These are phyloP conservation scores for Sporothrix variecibatus DNA, from an alignment of 2,329 filamentous ascomycete genomes.

Conservation along the genomic window DNA sequence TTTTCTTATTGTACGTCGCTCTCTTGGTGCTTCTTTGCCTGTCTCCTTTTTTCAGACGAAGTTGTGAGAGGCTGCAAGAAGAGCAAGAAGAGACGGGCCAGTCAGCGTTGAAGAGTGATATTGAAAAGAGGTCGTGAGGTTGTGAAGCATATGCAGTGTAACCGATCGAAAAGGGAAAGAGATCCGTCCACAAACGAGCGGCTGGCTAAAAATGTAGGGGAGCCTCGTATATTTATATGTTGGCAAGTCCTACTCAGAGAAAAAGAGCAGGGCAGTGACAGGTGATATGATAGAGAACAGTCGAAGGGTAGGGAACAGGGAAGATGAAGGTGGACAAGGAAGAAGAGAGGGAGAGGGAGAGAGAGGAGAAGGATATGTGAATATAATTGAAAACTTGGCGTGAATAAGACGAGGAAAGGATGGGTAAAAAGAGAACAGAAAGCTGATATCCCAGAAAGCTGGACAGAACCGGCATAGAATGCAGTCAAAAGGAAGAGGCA, in stretches of 20 bases:
- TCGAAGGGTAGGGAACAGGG: neutral
- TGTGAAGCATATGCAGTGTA: constrained; percentile 23
- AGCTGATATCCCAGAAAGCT: neutral
- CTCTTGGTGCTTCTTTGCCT: neutral
- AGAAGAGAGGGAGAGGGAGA: neutral
- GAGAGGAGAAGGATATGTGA: neutral
- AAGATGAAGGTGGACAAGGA: neutral
- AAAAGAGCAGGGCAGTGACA: neutral
- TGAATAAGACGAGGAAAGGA: neutral
- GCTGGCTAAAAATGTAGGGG: constrained; percentile 29
- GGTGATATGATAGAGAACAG: neutral
- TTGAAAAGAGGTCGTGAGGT: neutral
- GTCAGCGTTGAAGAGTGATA: neutral
- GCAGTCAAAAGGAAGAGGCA: neutral
- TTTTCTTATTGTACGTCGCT: neutral
- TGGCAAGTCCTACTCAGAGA: neutral
- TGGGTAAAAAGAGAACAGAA: neutral
- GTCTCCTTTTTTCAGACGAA: constrained; percentile 15
- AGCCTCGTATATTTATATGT: constrained; percentile 22
- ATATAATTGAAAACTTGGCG: neutral
- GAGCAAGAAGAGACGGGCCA: constrained; percentile 9
- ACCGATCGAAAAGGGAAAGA: constrained; percentile 22
- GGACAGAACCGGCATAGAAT: neutral
- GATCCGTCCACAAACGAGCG: neutral
- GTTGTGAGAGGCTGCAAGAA: neutral